Evolutionary conservation across 2,329 filamentous ascomycete genomes (phyloP).

Genomic region (Neoascochyta sp.): DNA sequence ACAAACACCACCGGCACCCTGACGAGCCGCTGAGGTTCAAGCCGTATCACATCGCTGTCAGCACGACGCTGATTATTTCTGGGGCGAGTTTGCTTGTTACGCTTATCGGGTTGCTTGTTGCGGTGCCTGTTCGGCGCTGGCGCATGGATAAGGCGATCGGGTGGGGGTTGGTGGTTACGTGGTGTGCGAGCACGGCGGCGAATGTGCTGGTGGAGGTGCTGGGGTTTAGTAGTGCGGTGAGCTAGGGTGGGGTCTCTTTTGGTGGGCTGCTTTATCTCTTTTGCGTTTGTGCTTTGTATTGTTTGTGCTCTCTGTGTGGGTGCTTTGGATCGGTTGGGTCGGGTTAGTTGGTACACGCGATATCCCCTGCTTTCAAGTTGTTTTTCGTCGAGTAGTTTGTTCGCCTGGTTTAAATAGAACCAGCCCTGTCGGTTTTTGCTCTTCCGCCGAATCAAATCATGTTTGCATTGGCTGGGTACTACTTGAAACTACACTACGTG

Average conservation of each 20-base stretch:
- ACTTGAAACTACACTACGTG: too few relatives aligned
- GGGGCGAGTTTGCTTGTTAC: slow-evolving; percentile 80
- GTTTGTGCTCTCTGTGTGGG: background rate
- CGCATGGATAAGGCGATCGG: slow-evolving; percentile 56
- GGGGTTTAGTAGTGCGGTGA: slow-evolving; percentile 34
- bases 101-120: slow-evolving; percentile 70
- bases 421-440: too few relatives aligned
- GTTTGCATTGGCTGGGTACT: too few relatives aligned
- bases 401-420: too few relatives aligned
- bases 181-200: slow-evolving; percentile 72
- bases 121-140: slow-evolving; percentile 59
- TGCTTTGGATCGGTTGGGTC: too few relatives aligned
- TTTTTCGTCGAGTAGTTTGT: too few relatives aligned
- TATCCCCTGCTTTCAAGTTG: too few relatives aligned
- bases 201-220: slow-evolving; percentile 77
- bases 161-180: slow-evolving; percentile 72
- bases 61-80: slow-evolving; percentile 78
- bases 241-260: slow-evolving; percentile 6
- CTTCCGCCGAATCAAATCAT: too few relatives aligned
- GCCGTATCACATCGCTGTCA: slow-evolving; percentile 79
- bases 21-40: slow-evolving; percentile 62
- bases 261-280: background rate
- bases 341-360: too few relatives aligned
- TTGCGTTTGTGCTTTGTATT: slow-evolving; percentile 1
- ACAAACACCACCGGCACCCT: slow-evolving; percentile 64